A percentile compares a stretch with the other conserved stretches of the same genome.
Evolutionary conservation across 306 rosid species (phyloP).

Genomic region (Vachellia collinsii): DNA sequence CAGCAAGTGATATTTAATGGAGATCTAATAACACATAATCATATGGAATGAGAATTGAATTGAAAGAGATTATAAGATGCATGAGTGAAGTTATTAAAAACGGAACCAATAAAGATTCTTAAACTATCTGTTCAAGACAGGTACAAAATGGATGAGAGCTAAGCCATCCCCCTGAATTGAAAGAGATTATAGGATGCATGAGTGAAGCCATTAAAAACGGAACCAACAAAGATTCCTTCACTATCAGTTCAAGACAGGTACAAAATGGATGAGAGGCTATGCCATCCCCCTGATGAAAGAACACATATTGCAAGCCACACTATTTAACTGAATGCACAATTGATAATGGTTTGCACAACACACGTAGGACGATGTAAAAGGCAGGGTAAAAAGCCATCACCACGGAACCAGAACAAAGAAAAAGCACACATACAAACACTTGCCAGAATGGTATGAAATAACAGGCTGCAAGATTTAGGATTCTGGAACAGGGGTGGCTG

Average conservation of each 20-base stretch:
- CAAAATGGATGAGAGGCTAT: constrained; percentile 1
- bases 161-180: neutral
- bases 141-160: neutral
- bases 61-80: too few species aligned
- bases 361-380: constrained; percentile 7
- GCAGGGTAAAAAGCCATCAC: constrained; percentile 1
- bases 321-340: constrained; percentile 21
- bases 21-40: neutral
- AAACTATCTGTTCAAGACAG: neutral
- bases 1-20: neutral
- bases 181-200: too few species aligned
- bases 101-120: neutral
- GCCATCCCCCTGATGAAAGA: neutral
- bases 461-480: constrained; percentile 45
- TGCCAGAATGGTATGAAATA: neutral
- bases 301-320: constrained; percentile 14
- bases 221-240: neutral
- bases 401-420: neutral
- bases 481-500: constrained; percentile 68
- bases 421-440: constrained; percentile 31
- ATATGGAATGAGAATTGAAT: neutral
- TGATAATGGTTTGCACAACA: constrained; percentile 34
- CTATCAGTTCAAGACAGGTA: neutral
- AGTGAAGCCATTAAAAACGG: neutral
- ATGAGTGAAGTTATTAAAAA: neutral